These are phyloP conservation scores for Plasmodium gallinaceum DNA, from an alignment of 169 alveolate genomes.

Conservation along the genomic window DNA sequence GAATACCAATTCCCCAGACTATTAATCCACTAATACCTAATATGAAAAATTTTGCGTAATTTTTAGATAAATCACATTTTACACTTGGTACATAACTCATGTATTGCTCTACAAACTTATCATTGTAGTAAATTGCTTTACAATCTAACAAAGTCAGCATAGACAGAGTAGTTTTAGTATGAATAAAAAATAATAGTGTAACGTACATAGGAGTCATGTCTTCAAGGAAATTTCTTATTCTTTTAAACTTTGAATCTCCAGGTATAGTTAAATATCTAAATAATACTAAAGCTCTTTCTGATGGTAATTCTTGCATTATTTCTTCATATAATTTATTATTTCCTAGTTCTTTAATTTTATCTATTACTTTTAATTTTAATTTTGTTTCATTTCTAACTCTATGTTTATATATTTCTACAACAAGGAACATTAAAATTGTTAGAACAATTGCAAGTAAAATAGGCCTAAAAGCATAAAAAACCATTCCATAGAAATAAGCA, in stretches of 20 bases:
- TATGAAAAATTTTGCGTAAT: constrained; percentile 82
- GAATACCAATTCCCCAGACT: constrained; percentile 91
- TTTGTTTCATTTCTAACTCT: constrained; percentile 74
- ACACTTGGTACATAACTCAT: constrained; percentile 80
- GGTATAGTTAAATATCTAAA: constrained; percentile 89
- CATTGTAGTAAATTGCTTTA: constrained; percentile 79
- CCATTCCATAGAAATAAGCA: constrained; percentile 87
- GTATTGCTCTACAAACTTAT: constrained; percentile 72
- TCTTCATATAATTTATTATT: constrained; percentile 69
- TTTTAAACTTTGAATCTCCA: constrained; percentile 83
- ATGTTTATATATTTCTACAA: constrained; percentile 55
- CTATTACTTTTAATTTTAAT: constrained; percentile 77
- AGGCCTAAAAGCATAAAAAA: constrained; percentile 83
- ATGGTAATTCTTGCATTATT: constrained; percentile 81
- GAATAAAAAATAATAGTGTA: constrained; percentile 87
- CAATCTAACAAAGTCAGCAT: constrained; percentile 89
- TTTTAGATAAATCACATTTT: constrained; percentile 81
- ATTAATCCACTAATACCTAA: constrained; percentile 85
- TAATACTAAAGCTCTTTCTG: constrained; percentile 86
- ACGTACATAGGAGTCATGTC: constrained; percentile 92
- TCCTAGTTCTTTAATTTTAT: constrained; percentile 78
- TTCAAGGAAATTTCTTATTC: constrained; percentile 84
- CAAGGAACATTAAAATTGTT: constrained; percentile 83
- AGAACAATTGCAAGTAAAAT: constrained; percentile 80
- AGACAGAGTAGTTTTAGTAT: constrained; percentile 84